Base-by-base conservation (phyloP, 83 land plant species). In the Picea abies region DNA sequence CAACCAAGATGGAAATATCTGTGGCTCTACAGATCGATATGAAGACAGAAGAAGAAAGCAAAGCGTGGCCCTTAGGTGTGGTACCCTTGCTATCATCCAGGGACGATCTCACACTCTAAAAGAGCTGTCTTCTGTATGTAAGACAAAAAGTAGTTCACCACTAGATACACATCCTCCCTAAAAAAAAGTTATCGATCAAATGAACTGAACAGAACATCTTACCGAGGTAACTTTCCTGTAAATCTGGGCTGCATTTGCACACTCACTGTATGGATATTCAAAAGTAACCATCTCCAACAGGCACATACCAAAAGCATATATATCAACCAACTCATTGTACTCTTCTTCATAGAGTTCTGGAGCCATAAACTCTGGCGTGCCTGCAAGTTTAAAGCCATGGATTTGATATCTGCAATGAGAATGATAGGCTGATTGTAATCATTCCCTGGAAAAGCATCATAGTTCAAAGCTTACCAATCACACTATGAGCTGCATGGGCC, bases 291-390 rank as follows among this genome's bases (percentile, higher is more conserved):
- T 87, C 91, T 96, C 99, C 83, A 96, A 82, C 63, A 96, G 80
- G 84, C 99, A 96, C 97, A 96, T 94, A 26, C 99, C 99, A 88
- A 96, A 96, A 20, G 99, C 94, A 90, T 96, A 96, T 20, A 96
- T 93, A 61, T 96, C 99, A 26, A 96, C 99, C 56, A 96, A 91
- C 87, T 96, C 99, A 87, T 96, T 93, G 81, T 96, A 96, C 75
- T 96, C 93, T 83, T 96, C 98, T 86, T 94, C 96, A 85, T 96
- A 96, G 3, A 96, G 91, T 88, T 96, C 98, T 5, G 98, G 98
- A 47, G 98, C 98, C 98, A 96, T 96, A 88, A 92, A 96, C 83
- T 96, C 98, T 11, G 98, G 98, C 44, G 98, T 96, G 6, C 98
- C 98, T 96, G 84, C 76, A 91, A 75, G 65, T 17, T 70, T 68